Evolutionary conservation across 257 asterid genomes (phyloP).

Genomic region (Nicotiana sylvestris): DNA sequence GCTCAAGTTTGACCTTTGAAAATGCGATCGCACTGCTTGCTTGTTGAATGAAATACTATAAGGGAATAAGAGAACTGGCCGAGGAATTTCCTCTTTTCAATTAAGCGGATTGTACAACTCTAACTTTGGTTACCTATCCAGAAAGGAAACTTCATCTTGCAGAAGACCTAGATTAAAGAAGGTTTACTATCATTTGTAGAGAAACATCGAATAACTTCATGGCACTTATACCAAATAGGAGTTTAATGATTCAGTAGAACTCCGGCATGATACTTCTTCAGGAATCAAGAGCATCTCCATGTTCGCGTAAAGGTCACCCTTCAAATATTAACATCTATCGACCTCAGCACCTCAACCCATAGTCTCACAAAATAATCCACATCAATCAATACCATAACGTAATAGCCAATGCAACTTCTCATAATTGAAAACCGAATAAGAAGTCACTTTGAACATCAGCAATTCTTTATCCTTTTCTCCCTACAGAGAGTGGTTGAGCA

Average conservation of each 20-base stretch:
- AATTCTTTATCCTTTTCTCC: not conserved
- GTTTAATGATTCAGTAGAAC: not conserved
- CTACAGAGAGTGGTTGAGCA: not conserved
- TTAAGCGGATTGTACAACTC: too few species aligned
- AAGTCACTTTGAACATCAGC: not conserved
- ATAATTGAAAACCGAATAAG: not conserved
- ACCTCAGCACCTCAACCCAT: not conserved
- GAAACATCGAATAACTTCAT: too few species aligned
- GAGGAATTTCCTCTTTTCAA: too few species aligned
- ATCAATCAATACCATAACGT: not conserved
- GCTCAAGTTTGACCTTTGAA: too few species aligned
- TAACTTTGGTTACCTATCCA: too few species aligned
- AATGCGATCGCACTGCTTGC: too few species aligned
- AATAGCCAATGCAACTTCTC: not conserved
- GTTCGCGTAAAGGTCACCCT: not conserved
- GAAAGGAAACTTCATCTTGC: too few species aligned
- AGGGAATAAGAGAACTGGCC: too few species aligned
- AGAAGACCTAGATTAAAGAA: too few species aligned
- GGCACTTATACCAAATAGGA: not conserved
- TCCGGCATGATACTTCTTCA: not conserved
- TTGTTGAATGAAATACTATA: too few species aligned
- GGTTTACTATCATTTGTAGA: too few species aligned
- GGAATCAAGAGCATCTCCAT: not conserved
- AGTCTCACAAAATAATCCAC: not conserved
- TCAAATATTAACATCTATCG: not conserved